These are phyloP conservation scores for Hysterangium stoloniferum DNA, from an alignment of 768 basidiomycete species.

Conservation along the genomic window DNA sequence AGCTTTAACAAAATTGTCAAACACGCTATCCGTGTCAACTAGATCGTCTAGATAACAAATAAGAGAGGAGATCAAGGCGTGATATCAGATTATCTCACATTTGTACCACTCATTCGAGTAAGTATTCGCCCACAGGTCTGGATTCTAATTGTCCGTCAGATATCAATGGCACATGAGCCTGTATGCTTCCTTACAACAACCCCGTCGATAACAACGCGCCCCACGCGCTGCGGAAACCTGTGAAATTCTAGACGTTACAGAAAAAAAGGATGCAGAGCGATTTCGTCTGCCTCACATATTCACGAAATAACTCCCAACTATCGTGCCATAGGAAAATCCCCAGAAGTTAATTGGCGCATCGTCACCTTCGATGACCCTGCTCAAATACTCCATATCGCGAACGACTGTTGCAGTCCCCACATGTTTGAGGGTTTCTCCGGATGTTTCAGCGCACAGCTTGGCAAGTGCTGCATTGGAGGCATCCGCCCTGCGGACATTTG, in stretches of 20 bases:
- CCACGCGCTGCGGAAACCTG: slow-evolving; percentile 26
- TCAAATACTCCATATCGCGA: slow-evolving; percentile 26
- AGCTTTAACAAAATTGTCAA: slow-evolving; percentile 21
- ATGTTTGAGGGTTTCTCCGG: slow-evolving; percentile 23
- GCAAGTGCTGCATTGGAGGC: slow-evolving; percentile 20
- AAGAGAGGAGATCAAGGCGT: slow-evolving; percentile 12
- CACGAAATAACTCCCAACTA: slow-evolving; percentile 25
- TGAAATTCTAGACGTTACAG: neutral
- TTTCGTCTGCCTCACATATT: slow-evolving; percentile 21
- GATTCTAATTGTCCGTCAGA: slow-evolving; percentile 15
- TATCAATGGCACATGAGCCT: neutral
- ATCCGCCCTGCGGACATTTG: slow-evolving; percentile 18
- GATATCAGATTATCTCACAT: slow-evolving; percentile 8
- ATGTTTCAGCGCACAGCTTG: slow-evolving; percentile 20
- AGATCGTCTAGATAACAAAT: slow-evolving; percentile 19
- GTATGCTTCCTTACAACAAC: slow-evolving; percentile 16
- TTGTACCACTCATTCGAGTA: slow-evolving; percentile 10
- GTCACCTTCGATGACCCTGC: slow-evolving; percentile 21
- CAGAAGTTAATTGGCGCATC: slow-evolving; percentile 24
- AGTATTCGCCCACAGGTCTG: slow-evolving; percentile 21
- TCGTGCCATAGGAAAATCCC: slow-evolving; percentile 26
- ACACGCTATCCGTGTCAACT: slow-evolving; percentile 19
- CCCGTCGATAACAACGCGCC: slow-evolving; percentile 25
- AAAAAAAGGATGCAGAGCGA: neutral
- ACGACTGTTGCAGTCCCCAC: slow-evolving; percentile 27